Evolutionary conservation across 2,329 filamentous ascomycete species (phyloP).

Genomic region (Aspergillus novoparasiticus): DNA sequence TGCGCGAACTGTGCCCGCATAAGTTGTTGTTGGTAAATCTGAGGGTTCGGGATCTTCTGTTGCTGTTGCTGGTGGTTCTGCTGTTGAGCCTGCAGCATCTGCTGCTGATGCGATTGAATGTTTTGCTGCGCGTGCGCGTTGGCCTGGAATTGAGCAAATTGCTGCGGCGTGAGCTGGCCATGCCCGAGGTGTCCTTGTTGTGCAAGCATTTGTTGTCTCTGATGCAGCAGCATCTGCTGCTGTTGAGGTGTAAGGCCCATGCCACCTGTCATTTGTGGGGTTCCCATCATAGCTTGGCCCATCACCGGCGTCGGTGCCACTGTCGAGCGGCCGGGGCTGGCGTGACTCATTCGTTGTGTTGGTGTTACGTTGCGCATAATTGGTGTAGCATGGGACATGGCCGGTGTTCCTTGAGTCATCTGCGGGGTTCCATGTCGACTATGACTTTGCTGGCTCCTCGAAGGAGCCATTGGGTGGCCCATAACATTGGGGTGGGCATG

Average conservation of each 20-base stretch:
- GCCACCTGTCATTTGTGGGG: constrained; percentile 41
- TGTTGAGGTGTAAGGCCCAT: constrained; percentile 45
- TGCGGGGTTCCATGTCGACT: constrained; percentile 53
- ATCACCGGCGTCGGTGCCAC: constrained; percentile 50
- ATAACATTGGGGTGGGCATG: constrained; percentile 50
- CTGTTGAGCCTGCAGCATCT: constrained; percentile 41
- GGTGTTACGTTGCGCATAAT: constrained; percentile 52
- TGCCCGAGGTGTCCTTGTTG: constrained; percentile 40
- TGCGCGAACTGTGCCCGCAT: constrained; percentile 42
- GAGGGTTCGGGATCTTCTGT: constrained; percentile 32
- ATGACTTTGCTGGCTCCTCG: constrained; percentile 48
- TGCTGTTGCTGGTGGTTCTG: constrained; percentile 36
- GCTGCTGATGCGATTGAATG: constrained; percentile 46
- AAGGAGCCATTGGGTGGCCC: constrained; percentile 48
- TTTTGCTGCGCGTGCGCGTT: constrained; percentile 51
- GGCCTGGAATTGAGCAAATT: constrained; percentile 45
- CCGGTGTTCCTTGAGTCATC: constrained; percentile 50
- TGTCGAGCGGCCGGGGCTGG: constrained; percentile 46
- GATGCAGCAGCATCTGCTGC: constrained; percentile 41
- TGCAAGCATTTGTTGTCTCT: constrained; percentile 42
- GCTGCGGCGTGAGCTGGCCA: constrained; percentile 43
- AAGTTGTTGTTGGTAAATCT: constrained; percentile 41
- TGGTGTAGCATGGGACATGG: constrained; percentile 50
- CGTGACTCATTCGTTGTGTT: constrained; percentile 49
- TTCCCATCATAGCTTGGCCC: constrained; percentile 44